Evolutionary conservation across 257 asterid genomes (phyloP), one percentile per base, ranked within the genome.

Genomic region (Solanum clarkiae): DNA sequence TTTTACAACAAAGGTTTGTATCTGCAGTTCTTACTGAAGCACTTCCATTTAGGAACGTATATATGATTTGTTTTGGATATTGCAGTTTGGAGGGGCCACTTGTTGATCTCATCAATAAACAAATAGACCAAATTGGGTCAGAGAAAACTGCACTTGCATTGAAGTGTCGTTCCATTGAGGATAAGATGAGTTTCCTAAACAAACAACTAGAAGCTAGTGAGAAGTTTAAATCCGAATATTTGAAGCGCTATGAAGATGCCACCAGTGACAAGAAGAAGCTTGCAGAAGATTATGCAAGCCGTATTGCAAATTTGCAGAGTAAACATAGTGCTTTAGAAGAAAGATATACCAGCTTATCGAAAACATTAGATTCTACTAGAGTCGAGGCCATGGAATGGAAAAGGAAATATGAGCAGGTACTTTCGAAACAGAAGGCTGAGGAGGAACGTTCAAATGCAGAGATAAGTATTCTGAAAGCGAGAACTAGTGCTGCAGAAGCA

Each of bases 401-500:
- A 89, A 95, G 99, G 86, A 97, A 94, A 88, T 92, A 93, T 88
- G 99, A 93, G 81, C 91, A 91, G 84, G 91, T 90, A 36, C 87
- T 88, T 26, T 90, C 94, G 45, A 91, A 90, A 89, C 94, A 85
- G 80, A 95, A 93, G 93, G 96, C 94, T 57, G 98, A 87, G 88
- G 97, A 93, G 87, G 98, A 93, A 82, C 98, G 94, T 89, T 87
- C 88, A 24, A 91, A 86, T 88, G 92, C 95, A 1, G 99, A 97
- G 87, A 89, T 95, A 84, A 90, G 95, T 10, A 90, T 95, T 89
- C 96, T 95, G 74, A 92, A 89, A 87, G 93, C 99, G 44, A 93
- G 91, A 89, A 91, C 93, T 82, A 93, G 97, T 88, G 99, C 99
- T 80, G 98, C 99, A 70, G 99, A 94, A 87, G 99, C 99, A 85